Evolutionary conservation across 192 early-diverging fungal genomes (phyloP).

Genomic region (Coemansia guatemalensis): DNA sequence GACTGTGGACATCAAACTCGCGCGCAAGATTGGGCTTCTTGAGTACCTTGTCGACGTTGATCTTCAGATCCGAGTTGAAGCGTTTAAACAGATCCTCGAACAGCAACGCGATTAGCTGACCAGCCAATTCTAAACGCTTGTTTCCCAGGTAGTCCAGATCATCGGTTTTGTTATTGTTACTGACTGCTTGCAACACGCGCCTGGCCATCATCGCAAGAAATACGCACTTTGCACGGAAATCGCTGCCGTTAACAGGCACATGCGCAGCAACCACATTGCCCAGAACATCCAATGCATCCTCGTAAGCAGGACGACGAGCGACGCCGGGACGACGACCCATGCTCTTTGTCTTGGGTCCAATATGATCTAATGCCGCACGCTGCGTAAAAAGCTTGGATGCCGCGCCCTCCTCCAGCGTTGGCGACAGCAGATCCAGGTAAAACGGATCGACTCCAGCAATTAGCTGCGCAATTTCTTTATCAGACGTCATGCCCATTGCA

Average conservation of each 20-base stretch:
- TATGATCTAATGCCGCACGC: slow-evolving; percentile 85
- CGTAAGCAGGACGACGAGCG: slow-evolving; percentile 59
- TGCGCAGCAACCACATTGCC: slow-evolving; percentile 87
- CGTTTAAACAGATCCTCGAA: slow-evolving; percentile 99
- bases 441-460: slow-evolving; percentile 85
- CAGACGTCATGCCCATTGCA: slow-evolving; percentile 92
- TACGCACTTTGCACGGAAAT: slow-evolving; percentile 90
- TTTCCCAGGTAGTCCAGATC: slow-evolving; percentile 99
- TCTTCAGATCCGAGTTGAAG: slow-evolving; percentile 84
- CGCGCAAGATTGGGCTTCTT: slow-evolving; percentile 84
- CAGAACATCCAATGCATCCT: slow-evolving; percentile 86
- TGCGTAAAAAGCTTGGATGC: slow-evolving; percentile 81
- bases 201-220: slow-evolving; percentile 94
- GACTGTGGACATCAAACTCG: slow-evolving; percentile 85
- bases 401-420: slow-evolving; percentile 84
- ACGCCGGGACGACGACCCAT: slow-evolving; percentile 57
- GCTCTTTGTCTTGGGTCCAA: slow-evolving; percentile 75
- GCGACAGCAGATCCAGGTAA: slow-evolving; percentile 79
- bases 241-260: slow-evolving; percentile 82
- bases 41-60: slow-evolving; percentile 86
- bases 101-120: slow-evolving; percentile 87
- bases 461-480: slow-evolving; percentile 92
- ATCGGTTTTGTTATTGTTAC: slow-evolving; percentile 79
- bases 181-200: slow-evolving; percentile 83
- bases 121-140: slow-evolving; percentile 97